Base-by-base conservation (phyloP, 441 rosid species). In the Kokia cookei region DNA sequence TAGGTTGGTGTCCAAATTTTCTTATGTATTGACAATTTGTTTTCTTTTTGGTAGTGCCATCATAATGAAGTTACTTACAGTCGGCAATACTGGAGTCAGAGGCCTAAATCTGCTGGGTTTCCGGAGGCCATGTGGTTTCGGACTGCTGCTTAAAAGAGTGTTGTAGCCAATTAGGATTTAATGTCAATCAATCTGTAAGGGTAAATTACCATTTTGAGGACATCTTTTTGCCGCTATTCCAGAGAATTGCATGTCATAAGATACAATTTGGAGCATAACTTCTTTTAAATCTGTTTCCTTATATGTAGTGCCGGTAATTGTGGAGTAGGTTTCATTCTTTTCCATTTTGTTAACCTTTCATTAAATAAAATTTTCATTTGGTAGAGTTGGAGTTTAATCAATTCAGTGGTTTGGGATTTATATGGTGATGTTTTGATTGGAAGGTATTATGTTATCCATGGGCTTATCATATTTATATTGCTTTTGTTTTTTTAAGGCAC, bases 11-110 rank as follows among this genome's bases (percentile, higher is more conserved):
- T 35, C 17, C 67, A 9, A 17, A 64, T 4, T 35, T 69, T 35
- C n/a, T 69, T 29, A 7, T 63, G 12, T 45, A 60, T 14, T 81
- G 62, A 8, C 19, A 7, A 47, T 66, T 7, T 14, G 19, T 61
- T 65, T 37, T 24, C 58, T 57, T 50, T 32, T 61, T 81, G 80
- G 37, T 65, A 86, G 87, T 83, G 86, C 86, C 86, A 58, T 85
- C 88, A 4, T 85, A 81, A 57, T n/a, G 61, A 74, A 35, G 60
- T 26, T 26, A 10, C 26, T 26, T 12, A 14, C 29, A 45, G 10
- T 37, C 32, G 0, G 35, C 37, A 15, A 62, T 3, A 43, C n/a
- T 43, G 47, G 29, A 43, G 54, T 9, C 13, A 1, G 0, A 6
- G 68, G 22, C 10, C 5, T 3, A 14, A 60, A 40, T 5, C 15